Evolutionary conservation across 2,329 filamentous ascomycete species (phyloP).

Genomic region (Geoglossum cookeanum): DNA sequence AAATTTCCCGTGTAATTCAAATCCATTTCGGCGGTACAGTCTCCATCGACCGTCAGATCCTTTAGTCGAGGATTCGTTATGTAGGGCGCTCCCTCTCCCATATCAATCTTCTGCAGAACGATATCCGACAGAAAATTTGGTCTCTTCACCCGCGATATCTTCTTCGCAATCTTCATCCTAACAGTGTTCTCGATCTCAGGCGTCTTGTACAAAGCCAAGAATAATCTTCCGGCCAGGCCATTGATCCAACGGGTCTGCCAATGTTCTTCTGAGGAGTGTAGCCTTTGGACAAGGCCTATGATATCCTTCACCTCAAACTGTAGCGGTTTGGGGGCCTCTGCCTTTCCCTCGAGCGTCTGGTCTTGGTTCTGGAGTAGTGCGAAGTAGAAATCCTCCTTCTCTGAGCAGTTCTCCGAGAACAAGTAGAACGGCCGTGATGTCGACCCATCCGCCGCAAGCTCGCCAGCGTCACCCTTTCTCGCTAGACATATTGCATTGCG

Average conservation of each 20-base stretch:
- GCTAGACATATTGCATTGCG: slow-evolving; percentile 70
- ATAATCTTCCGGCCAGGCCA: slow-evolving; percentile 71
- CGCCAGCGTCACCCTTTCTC: slow-evolving; percentile 38
- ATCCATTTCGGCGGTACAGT: slow-evolving; percentile 72
- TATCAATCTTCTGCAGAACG: slow-evolving; percentile 62
- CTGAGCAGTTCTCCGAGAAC: slow-evolving; percentile 86
- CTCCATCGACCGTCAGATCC: slow-evolving; percentile 80
- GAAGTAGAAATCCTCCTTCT: slow-evolving; percentile 98
- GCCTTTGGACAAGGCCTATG: slow-evolving; percentile 68
- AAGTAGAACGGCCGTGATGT: slow-evolving; percentile 73
- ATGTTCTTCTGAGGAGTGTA: slow-evolving; percentile 85
- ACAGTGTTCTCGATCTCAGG: slow-evolving; percentile 62
- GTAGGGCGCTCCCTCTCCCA: slow-evolving; percentile 70
- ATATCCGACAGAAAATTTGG: slow-evolving; percentile 79
- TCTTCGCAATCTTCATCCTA: slow-evolving; percentile 77
- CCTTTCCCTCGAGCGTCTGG: slow-evolving; percentile 36
- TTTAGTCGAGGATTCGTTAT: slow-evolving; percentile 76
- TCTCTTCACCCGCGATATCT: slow-evolving; percentile 84
- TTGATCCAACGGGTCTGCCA: slow-evolving; percentile 87
- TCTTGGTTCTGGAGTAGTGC: slow-evolving; percentile 73
- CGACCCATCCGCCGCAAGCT: slow-evolving; percentile 34
- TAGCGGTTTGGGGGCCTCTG: slow-evolving; percentile 46
- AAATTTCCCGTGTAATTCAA: slow-evolving; percentile 80
- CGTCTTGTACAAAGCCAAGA: slow-evolving; percentile 75
- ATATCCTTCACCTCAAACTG: slow-evolving; percentile 72